Evolutionary conservation across 1,139 yeast species (phyloP).

Genomic region (Candida smagusa): DNA sequence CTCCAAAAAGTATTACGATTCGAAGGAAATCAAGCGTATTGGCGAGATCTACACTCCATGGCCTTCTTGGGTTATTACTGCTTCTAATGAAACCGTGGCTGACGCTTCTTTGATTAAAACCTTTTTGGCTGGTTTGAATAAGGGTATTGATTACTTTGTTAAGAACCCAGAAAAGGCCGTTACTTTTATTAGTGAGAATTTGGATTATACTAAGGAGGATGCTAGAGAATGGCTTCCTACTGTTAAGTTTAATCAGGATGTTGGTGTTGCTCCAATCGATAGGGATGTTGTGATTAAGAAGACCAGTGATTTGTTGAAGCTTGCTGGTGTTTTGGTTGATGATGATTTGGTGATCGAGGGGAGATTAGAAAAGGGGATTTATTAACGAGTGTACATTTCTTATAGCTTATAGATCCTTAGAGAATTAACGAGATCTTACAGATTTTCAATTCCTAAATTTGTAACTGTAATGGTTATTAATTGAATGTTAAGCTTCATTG

Average conservation of each 20-base stretch:
- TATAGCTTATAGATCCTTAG: neutral
- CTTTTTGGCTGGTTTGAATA: slow-evolving; percentile 54
- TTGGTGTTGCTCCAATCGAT: slow-evolving; percentile 44
- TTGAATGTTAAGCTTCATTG: too few relatives aligned
- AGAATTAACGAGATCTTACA: neutral
- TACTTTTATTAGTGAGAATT: slow-evolving; percentile 56
- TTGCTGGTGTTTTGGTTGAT: slow-evolving; percentile 57
- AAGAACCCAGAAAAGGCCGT: slow-evolving; percentile 62
- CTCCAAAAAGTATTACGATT: slow-evolving; percentile 78
- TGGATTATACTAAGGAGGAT: slow-evolving; percentile 76
- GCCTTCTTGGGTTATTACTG: slow-evolving; percentile 90
- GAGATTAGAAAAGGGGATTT: slow-evolving; percentile 31
- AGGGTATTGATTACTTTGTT: slow-evolving; percentile 68
- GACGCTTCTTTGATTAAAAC: slow-evolving; percentile 28
- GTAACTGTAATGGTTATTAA: too few relatives aligned
- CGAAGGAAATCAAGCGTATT: slow-evolving; percentile 70
- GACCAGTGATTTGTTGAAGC: slow-evolving; percentile 55
- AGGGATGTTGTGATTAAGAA: slow-evolving; percentile 50
- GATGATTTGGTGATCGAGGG: slow-evolving; percentile 25
- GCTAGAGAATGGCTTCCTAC: slow-evolving; percentile 79
- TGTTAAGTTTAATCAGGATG: slow-evolving; percentile 56
- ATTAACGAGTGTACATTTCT: neutral
- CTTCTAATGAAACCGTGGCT: slow-evolving; percentile 33
- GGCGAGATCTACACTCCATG: slow-evolving; percentile 94
- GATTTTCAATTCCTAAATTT: too few relatives aligned